Evolutionary conservation across 75 land plant species (phyloP), one percentile per base, ranked within the genome.

Genomic region (Adiantum capillusveneris): DNA sequence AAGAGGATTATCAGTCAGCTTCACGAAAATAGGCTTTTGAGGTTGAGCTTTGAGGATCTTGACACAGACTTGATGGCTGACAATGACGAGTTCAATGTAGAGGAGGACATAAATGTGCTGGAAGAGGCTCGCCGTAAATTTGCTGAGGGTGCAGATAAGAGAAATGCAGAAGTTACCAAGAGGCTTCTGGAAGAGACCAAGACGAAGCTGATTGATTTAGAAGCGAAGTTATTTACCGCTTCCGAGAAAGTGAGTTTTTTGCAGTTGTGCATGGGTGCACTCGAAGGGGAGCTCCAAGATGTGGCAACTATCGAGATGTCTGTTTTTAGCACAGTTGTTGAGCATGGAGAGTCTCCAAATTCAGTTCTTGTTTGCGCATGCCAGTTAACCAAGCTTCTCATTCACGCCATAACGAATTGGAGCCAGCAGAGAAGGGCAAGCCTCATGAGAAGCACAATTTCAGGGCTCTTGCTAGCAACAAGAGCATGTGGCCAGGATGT

Each of bases 401-500:
- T 78, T 66, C 76, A 83, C 72, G 77, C 86, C 30, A 68, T 43
- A 26, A 81, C 57, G 59, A 62, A 76, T 41, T 66, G 55, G 60
- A 70, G 78, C 26, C 49, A 11, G 11, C 59, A 78, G 51, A 78
- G 79, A 65, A 74, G 69, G 60, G 87, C 80, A 9, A 67, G 67
- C 65, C 72, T 74, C 25, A 90, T 86, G 36, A 83, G 64, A 73
- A 83, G 70, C 58, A 44, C 55, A 66, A 77, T 76, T 17, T 85
- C 96, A 0, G 96, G 90, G 44, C 62, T 90, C 17, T 74, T 79
- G 63, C 59, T 83, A 52, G 84, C 71, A 48, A 73, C 75, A 60
- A 83, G 81, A 78, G 86, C 96, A 48, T 90, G 96, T 71, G 96
- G 89, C 48, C 83, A 73, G 79, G 90, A 90, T 71, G 86, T 90